Conservation (phyloP, 805 yeast genomes). For the Wickerhamomyces subpelliculosus region DNA sequence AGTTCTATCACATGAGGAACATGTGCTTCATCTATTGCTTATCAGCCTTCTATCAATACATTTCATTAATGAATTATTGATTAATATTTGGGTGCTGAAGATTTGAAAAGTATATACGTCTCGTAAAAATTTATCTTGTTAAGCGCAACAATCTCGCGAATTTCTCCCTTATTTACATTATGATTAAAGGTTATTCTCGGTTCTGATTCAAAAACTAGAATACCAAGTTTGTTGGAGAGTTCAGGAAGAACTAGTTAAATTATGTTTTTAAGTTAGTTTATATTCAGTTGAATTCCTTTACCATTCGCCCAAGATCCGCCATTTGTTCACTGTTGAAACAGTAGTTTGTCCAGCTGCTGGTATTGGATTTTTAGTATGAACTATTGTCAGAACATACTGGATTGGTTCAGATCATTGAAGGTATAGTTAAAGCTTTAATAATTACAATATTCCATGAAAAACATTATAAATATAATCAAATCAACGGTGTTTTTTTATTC, state of each 20-base stretch:
- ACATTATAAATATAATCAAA: too few species aligned
- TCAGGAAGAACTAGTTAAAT: conserved; percentile 3
- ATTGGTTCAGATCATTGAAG: conserved; percentile 24
- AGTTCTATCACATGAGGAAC: too few species aligned
- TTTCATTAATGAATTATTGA: too few species aligned
- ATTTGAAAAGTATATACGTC: too few species aligned
- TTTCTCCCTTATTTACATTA: conserved; percentile 59
- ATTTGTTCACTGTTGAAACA: conserved; percentile 27
- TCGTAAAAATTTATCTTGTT: too few species aligned
- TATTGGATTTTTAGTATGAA: conserved; percentile 27
- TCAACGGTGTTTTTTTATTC: too few species aligned
- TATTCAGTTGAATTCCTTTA: conserved; percentile 25
- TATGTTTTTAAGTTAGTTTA: conserved; percentile 26
- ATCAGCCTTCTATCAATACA: too few species aligned
- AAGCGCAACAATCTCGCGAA: too few species aligned
- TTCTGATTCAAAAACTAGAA: conserved; percentile 13
- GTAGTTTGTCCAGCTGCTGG: conserved; percentile 24
- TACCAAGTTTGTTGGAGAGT: conserved; percentile 31
- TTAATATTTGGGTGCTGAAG: too few species aligned
- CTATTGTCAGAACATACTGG: conserved; percentile 15
- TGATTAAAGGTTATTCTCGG: conserved; percentile 64
- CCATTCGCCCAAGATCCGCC: conserved; percentile 31
- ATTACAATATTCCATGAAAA: too few species aligned
- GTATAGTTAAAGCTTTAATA: too few species aligned
- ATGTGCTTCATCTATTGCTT: too few species aligned